A percentile compares a stretch with the other conserved stretches of the same genome.
Evolutionary conservation across 805 yeast genomes (phyloP).

Genomic region (Yarrowia divulgata): DNA sequence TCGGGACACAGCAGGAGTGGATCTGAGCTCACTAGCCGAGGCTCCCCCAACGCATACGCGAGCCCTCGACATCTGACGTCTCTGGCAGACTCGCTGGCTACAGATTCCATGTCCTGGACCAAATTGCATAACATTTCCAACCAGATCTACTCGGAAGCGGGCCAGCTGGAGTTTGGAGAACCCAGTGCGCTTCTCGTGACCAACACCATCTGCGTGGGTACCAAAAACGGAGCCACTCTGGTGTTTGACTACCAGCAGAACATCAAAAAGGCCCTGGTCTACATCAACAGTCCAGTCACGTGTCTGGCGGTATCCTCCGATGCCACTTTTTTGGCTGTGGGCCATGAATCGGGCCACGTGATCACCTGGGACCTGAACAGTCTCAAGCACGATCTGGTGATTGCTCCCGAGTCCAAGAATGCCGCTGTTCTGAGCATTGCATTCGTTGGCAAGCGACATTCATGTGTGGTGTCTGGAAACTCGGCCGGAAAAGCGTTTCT

Average conservation of each 20-base stretch:
- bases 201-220: conserved; percentile 62
- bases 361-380: conserved; percentile 67
- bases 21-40: conserved; percentile 28
- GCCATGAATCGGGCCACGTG: conserved; percentile 69
- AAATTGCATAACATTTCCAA: conserved; percentile 54
- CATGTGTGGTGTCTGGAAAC: conserved; percentile 66
- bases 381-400: conserved; percentile 29
- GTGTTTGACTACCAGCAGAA: conserved; percentile 75
- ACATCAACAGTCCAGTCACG: conserved; percentile 59
- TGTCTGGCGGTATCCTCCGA: conserved; percentile 69
- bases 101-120: conserved; percentile 49
- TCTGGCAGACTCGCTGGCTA: conserved; percentile 12
- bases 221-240: conserved; percentile 67
- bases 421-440: conserved; percentile 50
- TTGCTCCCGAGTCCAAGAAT: conserved; percentile 49
- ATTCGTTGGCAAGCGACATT: conserved; percentile 60
- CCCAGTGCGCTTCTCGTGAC: conserved; percentile 54
- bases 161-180: conserved; percentile 57
- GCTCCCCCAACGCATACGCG: conserved; percentile 1
- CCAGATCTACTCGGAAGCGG: conserved; percentile 50
- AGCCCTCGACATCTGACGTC: conserved; percentile 10
- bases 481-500: conserved; percentile 62
- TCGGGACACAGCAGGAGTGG: conserved; percentile 30
- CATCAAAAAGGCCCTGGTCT: conserved; percentile 55
- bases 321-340: conserved; percentile 72